Conservation (phyloP, 1,284 basidiomycete genomes). For the Irpex sp. region DNA sequence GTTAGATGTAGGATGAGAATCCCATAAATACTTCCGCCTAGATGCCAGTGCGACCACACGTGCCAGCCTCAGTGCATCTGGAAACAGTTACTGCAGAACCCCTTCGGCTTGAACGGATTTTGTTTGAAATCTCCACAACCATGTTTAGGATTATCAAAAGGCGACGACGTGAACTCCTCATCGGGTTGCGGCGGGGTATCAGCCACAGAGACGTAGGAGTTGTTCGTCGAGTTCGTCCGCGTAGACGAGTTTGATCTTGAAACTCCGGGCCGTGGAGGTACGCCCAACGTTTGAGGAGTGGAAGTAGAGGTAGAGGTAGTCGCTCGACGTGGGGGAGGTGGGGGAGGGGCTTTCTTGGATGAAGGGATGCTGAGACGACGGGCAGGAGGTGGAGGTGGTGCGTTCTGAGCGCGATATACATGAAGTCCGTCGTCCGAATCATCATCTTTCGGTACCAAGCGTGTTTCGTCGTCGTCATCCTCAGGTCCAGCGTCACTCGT, state of each 20-base stretch:
- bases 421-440: constrained; percentile 10
- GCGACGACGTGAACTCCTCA: constrained; percentile 13
- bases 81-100: constrained; percentile 12
- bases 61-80: constrained; percentile 3
- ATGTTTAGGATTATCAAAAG: constrained; percentile 19
- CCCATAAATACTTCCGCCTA: too few relatives aligned
- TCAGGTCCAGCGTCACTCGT: constrained; percentile 18
- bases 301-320: constrained; percentile 2
- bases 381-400: constrained; percentile 10
- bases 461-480: constrained; percentile 24
- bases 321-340: constrained; percentile 9
- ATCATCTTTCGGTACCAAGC: constrained; percentile 14
- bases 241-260: constrained; percentile 17
- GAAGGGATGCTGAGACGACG: constrained; percentile 7
- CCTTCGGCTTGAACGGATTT: constrained; percentile 13
- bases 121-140: constrained; percentile 11
- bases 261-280: constrained; percentile 18
- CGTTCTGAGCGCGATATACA: constrained; percentile 3
- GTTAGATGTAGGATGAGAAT: too few relatives aligned
- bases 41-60: too few relatives aligned
- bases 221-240: constrained; percentile 7
- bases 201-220: constrained; percentile 9
- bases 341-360: constrained; percentile 8
- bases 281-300: neutral
- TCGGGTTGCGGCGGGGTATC: neutral